Percentiles rank a stretch among this genome's conserved stretches.
Evolutionary conservation across 805 yeast species (phyloP).

Genomic region (Candida andamanensis): DNA sequence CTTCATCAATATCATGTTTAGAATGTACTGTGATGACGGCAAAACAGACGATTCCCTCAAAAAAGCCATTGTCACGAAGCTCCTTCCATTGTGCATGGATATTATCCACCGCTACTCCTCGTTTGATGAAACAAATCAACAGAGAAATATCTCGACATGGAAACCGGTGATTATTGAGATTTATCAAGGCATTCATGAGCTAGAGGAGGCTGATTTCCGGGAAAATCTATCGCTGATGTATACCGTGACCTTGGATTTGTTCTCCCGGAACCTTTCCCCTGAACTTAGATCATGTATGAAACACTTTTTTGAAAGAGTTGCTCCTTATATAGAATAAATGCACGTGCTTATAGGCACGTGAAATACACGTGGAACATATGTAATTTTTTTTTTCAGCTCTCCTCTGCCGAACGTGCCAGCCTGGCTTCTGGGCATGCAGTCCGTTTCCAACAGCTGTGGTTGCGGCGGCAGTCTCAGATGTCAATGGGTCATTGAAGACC

Average conservation of each 20-base stretch:
- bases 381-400: too few species aligned
- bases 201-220: slow-evolving; percentile 68
- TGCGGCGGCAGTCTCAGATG: too few species aligned
- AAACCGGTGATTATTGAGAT: slow-evolving; percentile 89
- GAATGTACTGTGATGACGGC: slow-evolving; percentile 64
- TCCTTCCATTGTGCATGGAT: slow-evolving; percentile 62
- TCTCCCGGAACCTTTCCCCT: slow-evolving; percentile 55
- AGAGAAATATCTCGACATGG: slow-evolving; percentile 79
- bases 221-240: slow-evolving; percentile 57
- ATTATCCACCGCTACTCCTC: slow-evolving; percentile 66
- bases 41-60: slow-evolving; percentile 46
- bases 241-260: slow-evolving; percentile 50
- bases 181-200: slow-evolving; percentile 71
- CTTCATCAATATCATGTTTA: slow-evolving; percentile 72
- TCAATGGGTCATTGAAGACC: too few species aligned
- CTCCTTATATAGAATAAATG: slow-evolving; percentile 15
- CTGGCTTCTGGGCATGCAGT: too few species aligned
- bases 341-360: background rate
- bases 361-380: background rate
- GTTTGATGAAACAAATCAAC: slow-evolving; percentile 74
- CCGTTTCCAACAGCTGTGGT: too few species aligned
- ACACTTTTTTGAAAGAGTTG: slow-evolving; percentile 51
- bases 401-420: too few species aligned
- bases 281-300: slow-evolving; percentile 60
- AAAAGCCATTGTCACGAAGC: slow-evolving; percentile 45